phyloP scores from a whole-genome alignment of 208 protist species.

The Acanthamoeba castellanii region DNA sequence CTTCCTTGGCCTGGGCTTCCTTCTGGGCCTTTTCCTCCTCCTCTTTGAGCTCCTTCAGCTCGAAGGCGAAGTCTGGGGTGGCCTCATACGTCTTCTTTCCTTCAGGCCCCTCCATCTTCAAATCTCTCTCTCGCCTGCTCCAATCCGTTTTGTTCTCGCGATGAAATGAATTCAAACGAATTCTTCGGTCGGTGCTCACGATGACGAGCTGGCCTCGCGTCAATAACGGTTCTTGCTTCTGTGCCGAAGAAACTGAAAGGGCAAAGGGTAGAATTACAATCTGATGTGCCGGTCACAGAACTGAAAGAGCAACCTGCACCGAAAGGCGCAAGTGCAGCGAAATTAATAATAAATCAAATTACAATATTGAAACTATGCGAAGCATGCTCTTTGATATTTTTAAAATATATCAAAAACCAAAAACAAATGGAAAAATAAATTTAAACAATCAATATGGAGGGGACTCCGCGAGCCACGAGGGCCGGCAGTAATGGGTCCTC shows the following conservation, averaged over 20 bases:
- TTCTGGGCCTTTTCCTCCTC: conserved; percentile 45
- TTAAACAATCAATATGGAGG: not conserved
- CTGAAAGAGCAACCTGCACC: no score
- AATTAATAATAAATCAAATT: not conserved
- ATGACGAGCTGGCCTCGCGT: no score
- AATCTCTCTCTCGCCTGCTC: not conserved
- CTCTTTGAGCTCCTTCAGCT: conserved; percentile 67
- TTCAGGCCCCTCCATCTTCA: not conserved
- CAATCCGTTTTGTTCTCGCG: no score
- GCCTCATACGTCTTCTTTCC: not conserved
- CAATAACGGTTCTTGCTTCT: no score
- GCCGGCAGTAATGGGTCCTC: no score
- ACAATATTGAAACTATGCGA: not conserved
- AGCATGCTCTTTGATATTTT: not conserved
- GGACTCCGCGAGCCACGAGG: no score
- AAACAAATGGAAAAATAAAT: not conserved
- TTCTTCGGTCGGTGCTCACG: no score
- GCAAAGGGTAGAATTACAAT: no score
- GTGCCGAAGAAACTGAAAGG: no score
- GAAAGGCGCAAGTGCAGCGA: no score
- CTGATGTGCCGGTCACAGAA: no score
- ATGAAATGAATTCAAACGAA: no score
- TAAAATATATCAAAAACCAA: not conserved
- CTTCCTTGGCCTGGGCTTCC: conserved; percentile 17
- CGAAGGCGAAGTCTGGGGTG: conserved; percentile 55